phyloP scores from a whole-genome alignment of 2,329 filamentous ascomycete genomes.

The Ophiocordyceps robertsii region DNA sequence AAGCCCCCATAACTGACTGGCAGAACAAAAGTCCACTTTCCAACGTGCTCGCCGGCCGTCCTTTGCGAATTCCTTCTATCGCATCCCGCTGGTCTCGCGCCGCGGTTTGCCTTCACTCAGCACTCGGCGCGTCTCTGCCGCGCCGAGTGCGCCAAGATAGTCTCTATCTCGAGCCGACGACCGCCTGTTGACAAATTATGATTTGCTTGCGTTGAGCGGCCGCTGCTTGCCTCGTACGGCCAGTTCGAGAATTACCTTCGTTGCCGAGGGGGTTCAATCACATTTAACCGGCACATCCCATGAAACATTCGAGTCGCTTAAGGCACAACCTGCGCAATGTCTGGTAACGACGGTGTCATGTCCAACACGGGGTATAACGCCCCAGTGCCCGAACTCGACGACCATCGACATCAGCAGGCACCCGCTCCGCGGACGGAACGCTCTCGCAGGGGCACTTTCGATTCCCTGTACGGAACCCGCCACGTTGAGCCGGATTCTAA shows the following conservation, averaged over 20 bases:
- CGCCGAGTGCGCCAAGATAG: slow-evolving; percentile 16
- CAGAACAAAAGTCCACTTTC: too few species aligned
- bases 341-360: slow-evolving; percentile 46
- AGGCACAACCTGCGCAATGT: slow-evolving; percentile 39
- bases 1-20: slow-evolving; percentile 65
- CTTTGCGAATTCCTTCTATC: background rate
- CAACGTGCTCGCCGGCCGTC: background rate
- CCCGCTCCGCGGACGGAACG: slow-evolving; percentile 47
- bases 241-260: slow-evolving; percentile 5
- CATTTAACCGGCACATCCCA: background rate
- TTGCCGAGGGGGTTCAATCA: too few species aligned
- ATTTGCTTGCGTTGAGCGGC: slow-evolving; percentile 13
- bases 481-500: slow-evolving; percentile 26
- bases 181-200: slow-evolving; percentile 13
- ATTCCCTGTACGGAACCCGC: slow-evolving; percentile 48
- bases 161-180: slow-evolving; percentile 2
- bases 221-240: slow-evolving; percentile 1
- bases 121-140: slow-evolving; percentile 23
- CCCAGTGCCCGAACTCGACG: slow-evolving; percentile 70
- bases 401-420: slow-evolving; percentile 60
- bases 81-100: slow-evolving; percentile 5
- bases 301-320: too few species aligned
- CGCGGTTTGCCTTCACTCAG: slow-evolving; percentile 25
- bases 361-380: slow-evolving; percentile 55
- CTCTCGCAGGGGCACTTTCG: slow-evolving; percentile 58